Base-by-base conservation (phyloP, 192 early-diverging fungal genomes). In the Rhizophagus sp. region DNA sequence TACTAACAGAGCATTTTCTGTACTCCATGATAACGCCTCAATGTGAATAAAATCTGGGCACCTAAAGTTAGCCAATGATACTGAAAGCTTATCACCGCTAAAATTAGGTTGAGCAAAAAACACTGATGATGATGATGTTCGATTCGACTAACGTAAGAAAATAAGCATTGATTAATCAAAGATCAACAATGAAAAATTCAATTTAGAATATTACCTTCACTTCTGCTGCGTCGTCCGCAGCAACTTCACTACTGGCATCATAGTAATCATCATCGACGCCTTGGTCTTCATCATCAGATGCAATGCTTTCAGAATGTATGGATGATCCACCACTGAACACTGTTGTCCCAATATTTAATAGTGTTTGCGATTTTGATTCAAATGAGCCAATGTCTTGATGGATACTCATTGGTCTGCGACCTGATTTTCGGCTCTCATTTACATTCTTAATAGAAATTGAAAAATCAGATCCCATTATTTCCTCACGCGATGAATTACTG, bases 21-120 rank as follows among this genome's bases (percentile, higher is more conserved):
- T 78, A 71, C 83, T 82, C 82, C 89, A 89, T 13, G 74, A 57
- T n/a, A 87, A 79, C 52, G 80, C 76, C 3, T 80, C 79, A 22
- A 94, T 52, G 64, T 92, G 86, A 6, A 84, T 62, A 81, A 95
- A 95, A 27, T 95, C 92, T 12, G 84, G 57, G 47, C 82, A 80
- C 22, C 82, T 82, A 77, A 89, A 90, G 12, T 82, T 84, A 11
- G 84, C 89, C 27, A 89, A 80, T 61, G 82, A 74, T 3, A 75
- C 66, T 11, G 89, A 86, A 13, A 88, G 62, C 68, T 81, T 81
- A 34, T 90, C 88, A 36, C 83, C 83, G 30, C 87, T 87, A 41
- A 82, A 81, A 67, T 83, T 82, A 24, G 74, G 64, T 15, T 67
- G 79, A 3, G 73, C 57, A 19, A 63, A 77, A 49, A 75, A 79